Evolutionary conservation across 208 protist species (phyloP).

Genomic region (Wallacemonas sp.): DNA sequence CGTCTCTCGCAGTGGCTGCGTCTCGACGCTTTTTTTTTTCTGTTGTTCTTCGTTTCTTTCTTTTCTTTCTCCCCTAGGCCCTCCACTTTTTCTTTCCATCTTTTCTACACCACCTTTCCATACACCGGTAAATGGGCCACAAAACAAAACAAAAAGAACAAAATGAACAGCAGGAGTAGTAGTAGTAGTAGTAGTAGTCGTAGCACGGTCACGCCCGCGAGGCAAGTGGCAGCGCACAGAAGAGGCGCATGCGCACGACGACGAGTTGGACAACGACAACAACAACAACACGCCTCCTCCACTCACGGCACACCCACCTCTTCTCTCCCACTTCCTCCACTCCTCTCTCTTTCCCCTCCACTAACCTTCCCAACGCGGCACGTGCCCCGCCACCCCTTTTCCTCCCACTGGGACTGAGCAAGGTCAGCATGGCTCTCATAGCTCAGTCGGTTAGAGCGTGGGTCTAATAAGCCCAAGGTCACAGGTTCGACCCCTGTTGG

Average conservation of each 20-base stretch:
- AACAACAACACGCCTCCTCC: too few species aligned
- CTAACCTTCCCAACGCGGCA: too few species aligned
- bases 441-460: constrained; percentile 22
- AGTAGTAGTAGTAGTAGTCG: too few species aligned
- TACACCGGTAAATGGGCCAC: not conserved
- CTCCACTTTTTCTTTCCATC: not conserved
- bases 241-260: too few species aligned
- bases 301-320: too few species aligned
- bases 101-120: too few species aligned
- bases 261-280: too few species aligned
- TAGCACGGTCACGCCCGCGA: too few species aligned
- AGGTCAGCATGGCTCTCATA: constrained; percentile 14
- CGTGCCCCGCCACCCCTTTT: not conserved
- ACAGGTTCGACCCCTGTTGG: constrained; percentile 16
- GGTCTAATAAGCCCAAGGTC: constrained; percentile 18
- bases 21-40: constrained; percentile 1
- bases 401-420: not conserved
- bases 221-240: too few species aligned
- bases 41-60: not conserved
- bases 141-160: constrained; percentile 2
- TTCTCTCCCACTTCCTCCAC: too few species aligned
- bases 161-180: not conserved
- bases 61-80: not conserved
- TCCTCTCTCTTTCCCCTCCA: too few species aligned
- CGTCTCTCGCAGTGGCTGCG: too few species aligned